Evolutionary conservation across 345 rosid species (phyloP).

Genomic region (Citropsis articulata): DNA sequence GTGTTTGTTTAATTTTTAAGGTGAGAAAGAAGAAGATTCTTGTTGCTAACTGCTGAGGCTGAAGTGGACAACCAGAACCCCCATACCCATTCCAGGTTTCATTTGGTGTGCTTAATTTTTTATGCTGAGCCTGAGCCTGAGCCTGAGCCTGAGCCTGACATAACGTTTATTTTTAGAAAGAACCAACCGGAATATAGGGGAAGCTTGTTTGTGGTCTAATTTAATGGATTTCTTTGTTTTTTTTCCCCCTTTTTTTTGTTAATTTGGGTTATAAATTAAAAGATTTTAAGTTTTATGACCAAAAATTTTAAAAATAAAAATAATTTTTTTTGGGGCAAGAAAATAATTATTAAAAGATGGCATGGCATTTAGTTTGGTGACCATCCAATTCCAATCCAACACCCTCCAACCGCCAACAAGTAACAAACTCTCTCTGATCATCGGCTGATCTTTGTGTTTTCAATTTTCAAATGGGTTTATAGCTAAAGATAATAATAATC

Average conservation of each 20-base stretch:
- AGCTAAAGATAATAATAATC: neutral
- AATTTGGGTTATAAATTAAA: constrained; percentile 4
- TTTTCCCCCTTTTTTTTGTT: too few species aligned
- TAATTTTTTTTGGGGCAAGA: neutral
- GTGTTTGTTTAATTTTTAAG: neutral
- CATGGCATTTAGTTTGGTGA: constrained; percentile 16
- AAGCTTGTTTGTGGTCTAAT: neutral
- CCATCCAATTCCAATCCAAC: constrained; percentile 29
- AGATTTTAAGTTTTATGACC: neutral
- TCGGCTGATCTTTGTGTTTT: neutral
- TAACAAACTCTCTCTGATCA: neutral
- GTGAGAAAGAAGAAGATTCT: neutral
- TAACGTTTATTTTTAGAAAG: neutral
- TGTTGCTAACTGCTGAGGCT: neutral
- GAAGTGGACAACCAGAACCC: constrained; percentile 17
- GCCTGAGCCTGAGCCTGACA: neutral
- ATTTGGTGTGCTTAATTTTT: neutral
- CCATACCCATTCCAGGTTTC: neutral
- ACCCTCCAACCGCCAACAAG: constrained; percentile 8
- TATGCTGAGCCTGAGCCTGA: neutral
- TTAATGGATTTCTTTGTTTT: neutral
- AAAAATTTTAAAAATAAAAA: neutral
- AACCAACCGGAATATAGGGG: neutral
- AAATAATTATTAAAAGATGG: constrained; percentile 1
- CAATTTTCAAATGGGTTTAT: neutral